A percentile compares a stretch with the other conserved stretches of the same genome.
phyloP scores from a whole-genome alignment of 225 moss, liverwort and hornwort species.

The Neckera pumila region DNA sequence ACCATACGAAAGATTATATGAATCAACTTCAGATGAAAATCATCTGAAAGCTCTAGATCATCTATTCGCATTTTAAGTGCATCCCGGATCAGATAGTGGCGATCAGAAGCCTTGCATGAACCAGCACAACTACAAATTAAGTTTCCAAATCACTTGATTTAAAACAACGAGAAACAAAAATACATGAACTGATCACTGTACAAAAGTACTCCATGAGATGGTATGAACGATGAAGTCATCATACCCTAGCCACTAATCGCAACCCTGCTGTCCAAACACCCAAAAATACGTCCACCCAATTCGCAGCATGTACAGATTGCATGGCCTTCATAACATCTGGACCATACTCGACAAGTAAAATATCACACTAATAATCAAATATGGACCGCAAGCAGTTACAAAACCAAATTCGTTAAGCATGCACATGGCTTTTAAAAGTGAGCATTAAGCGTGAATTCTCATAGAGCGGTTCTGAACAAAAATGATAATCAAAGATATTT shows the following conservation, averaged over 20 bases:
- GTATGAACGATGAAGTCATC: background rate
- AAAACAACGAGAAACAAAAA: background rate
- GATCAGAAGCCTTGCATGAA: background rate
- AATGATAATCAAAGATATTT: background rate
- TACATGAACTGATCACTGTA: background rate
- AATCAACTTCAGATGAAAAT: background rate
- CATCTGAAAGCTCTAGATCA: background rate
- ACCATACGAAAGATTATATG: background rate
- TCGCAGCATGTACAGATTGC: slow-evolving; percentile 68
- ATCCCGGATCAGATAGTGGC: background rate
- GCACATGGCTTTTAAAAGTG: background rate
- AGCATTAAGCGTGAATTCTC: too few species aligned
- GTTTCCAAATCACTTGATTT: background rate
- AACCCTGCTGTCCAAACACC: slow-evolving; percentile 87
- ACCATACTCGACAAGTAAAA: background rate
- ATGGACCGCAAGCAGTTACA: background rate
- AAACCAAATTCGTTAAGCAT: background rate
- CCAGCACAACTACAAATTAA: background rate
- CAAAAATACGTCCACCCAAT: slow-evolving; percentile 88
- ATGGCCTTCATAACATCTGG: slow-evolving; percentile 77
- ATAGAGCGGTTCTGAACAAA: background rate
- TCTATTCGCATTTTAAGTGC: background rate
- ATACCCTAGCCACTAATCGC: slow-evolving; percentile 79
- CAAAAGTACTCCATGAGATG: background rate
- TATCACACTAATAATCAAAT: background rate